Percentiles rank a stretch among this genome's conserved stretches.
Evolutionary conservation across 164 flowering plant species (phyloP).

Genomic region (Vitis vinifera): DNA sequence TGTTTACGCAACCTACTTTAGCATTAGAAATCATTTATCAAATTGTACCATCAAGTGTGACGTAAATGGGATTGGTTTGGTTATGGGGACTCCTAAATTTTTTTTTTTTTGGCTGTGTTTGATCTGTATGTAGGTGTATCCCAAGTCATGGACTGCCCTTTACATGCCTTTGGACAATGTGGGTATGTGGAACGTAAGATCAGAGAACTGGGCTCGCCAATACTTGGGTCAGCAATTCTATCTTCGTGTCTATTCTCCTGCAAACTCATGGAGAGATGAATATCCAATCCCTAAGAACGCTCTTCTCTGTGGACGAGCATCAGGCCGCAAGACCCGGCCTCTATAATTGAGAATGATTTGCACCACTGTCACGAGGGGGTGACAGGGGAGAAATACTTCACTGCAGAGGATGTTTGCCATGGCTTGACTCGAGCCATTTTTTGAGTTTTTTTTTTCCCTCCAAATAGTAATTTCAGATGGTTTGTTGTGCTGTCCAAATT

Average conservation of each 20-base stretch:
- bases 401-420: neutral
- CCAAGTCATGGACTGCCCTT: constrained; percentile 80
- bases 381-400: constrained; percentile 11
- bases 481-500: constrained; percentile 2
- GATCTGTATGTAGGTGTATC: constrained; percentile 60
- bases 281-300: constrained; percentile 78
- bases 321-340: constrained; percentile 48
- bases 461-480: neutral
- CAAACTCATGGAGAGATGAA: constrained; percentile 83
- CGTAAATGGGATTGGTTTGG: no score
- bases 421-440: constrained; percentile 1
- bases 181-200: constrained; percentile 93
- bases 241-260: constrained; percentile 71
- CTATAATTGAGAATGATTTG: constrained; percentile 7
- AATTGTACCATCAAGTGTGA: neutral
- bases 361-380: constrained; percentile 34
- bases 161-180: constrained; percentile 86
- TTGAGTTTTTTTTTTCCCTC: neutral
- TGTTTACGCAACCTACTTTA: neutral
- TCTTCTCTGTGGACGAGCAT: constrained; percentile 76
- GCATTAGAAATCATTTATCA: no score
- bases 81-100: neutral
- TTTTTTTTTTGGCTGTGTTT: neutral
- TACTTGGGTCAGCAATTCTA: constrained; percentile 94
- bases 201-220: constrained; percentile 85